A percentile compares a stretch with the other conserved stretches of the same genome.
Evolutionary conservation across 495 filamentous ascomycete species (phyloP).

Genomic region (Cetradonia linearis): DNA sequence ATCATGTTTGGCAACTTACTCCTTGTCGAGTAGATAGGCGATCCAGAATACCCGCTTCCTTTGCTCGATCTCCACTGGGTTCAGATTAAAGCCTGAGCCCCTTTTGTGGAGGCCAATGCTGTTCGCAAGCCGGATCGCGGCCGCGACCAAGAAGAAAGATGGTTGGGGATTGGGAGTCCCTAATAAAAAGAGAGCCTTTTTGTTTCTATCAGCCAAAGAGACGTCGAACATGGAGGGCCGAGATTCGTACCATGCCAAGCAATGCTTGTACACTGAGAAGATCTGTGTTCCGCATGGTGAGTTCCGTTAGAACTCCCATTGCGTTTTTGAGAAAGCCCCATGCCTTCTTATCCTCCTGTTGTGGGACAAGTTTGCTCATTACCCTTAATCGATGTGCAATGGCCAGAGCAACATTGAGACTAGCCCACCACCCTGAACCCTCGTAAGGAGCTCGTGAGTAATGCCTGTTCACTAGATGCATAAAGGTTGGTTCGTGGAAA

Average conservation of each 20-base stretch:
- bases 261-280: slow-evolving; percentile 93
- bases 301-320: slow-evolving; percentile 79
- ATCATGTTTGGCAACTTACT: slow-evolving; percentile 37
- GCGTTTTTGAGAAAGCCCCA: slow-evolving; percentile 97
- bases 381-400: slow-evolving; percentile 85
- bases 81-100: slow-evolving; percentile 82
- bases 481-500: slow-evolving; percentile 95
- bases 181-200: slow-evolving; percentile 78
- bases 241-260: slow-evolving; percentile 65
- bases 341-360: slow-evolving; percentile 85
- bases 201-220: slow-evolving; percentile 14
- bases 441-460: slow-evolving; percentile 91
- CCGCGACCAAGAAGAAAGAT: slow-evolving; percentile 84
- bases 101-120: slow-evolving; percentile 93
- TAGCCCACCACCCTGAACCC: slow-evolving; percentile 97
- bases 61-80: slow-evolving; percentile 84
- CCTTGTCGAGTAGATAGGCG: slow-evolving; percentile 90
- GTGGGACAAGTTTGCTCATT: slow-evolving; percentile 86
- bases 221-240: slow-evolving; percentile 9
- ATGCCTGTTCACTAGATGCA: slow-evolving; percentile 87
- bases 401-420: slow-evolving; percentile 85
- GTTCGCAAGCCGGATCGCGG: slow-evolving; percentile 83
- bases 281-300: slow-evolving; percentile 94
- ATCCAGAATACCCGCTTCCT: slow-evolving; percentile 98
- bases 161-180: slow-evolving; percentile 96